A percentile compares a stretch with the other conserved stretches of the same genome.
These are phyloP conservation scores for Silybum marianum DNA, from an alignment of 129 eudicot species.

Conservation along the genomic window DNA sequence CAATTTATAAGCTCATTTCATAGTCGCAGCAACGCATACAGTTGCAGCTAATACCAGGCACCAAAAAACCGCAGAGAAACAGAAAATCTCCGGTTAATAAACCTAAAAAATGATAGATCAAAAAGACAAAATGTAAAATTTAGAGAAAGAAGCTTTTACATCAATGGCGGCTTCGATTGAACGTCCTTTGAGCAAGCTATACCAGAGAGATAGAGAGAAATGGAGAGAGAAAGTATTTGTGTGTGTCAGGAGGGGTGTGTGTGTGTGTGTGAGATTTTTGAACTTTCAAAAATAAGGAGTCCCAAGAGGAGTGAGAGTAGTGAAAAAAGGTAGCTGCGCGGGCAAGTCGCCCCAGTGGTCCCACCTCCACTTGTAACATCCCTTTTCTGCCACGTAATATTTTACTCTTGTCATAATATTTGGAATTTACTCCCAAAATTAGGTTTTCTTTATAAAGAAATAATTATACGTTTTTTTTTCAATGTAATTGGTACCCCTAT, in stretches of 20 bases:
- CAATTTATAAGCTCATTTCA: constrained; percentile 12
- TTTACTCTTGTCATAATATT: not conserved
- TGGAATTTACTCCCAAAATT: too few species aligned
- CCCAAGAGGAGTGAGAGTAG: constrained; percentile 27
- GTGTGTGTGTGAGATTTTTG: constrained; percentile 19
- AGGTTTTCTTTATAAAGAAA: too few species aligned
- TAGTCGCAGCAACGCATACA: not conserved
- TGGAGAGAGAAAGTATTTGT: not conserved
- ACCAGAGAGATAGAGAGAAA: not conserved
- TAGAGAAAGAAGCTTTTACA: constrained; percentile 22
- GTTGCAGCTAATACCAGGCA: constrained; percentile 9
- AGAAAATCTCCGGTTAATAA: constrained; percentile 13
- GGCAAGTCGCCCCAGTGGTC: constrained; percentile 21
- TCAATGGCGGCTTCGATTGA: constrained; percentile 31
- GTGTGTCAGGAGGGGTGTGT: too few species aligned
- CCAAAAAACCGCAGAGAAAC: constrained; percentile 11
- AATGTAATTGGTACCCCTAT: too few species aligned
- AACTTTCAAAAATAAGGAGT: constrained; percentile 33
- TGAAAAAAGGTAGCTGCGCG: constrained; percentile 27
- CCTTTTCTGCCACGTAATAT: constrained; percentile 7
- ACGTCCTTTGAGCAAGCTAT: constrained; percentile 13
- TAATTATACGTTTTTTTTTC: too few species aligned
- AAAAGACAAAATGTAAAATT: constrained; percentile 18
- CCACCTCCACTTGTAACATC: constrained; percentile 17
- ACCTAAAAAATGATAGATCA: not conserved